phyloP scores from a whole-genome alignment of 345 rosid genomes.

The Boechera stricta region DNA sequence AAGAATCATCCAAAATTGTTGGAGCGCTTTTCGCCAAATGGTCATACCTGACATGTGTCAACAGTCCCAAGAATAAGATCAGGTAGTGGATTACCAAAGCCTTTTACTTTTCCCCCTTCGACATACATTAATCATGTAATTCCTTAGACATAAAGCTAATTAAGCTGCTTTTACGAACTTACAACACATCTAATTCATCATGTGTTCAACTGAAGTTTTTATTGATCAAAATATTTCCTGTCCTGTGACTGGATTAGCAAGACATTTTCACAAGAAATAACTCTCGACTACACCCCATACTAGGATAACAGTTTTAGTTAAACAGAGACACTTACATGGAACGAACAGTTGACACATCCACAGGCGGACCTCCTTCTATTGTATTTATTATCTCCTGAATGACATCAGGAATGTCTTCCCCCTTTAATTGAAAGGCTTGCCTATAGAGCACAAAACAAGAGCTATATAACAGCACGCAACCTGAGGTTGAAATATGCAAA shows the following conservation, averaged over 20 bases:
- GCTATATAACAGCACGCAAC: constrained; percentile 24
- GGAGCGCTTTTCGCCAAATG: constrained; percentile 98
- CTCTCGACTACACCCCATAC: constrained; percentile 2
- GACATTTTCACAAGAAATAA: neutral
- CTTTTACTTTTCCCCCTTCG: neutral
- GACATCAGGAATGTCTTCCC: constrained; percentile 67
- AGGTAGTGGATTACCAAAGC: constrained; percentile 24
- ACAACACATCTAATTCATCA: constrained; percentile 2
- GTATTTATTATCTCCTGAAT: constrained; percentile 88
- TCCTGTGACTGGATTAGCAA: constrained; percentile 10
- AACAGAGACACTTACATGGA: constrained; percentile 71
- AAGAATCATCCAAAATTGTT: constrained; percentile 94
- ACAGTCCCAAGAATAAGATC: constrained; percentile 38
- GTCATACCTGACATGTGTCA: constrained; percentile 69
- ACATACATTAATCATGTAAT: constrained; percentile 8
- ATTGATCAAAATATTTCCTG: constrained; percentile 14
- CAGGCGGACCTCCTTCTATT: constrained; percentile 95
- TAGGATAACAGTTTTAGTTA: neutral
- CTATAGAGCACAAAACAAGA: constrained; percentile 53
- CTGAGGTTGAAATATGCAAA: constrained; percentile 8
- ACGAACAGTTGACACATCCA: constrained; percentile 87
- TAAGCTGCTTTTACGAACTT: constrained; percentile 19
- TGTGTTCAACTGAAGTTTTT: constrained; percentile 29
- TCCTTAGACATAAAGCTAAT: constrained; percentile 9
- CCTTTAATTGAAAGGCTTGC: constrained; percentile 94